These are phyloP conservation scores for Beta vulgaris DNA, from an alignment of 148 eudicot genomes.

Conservation along the genomic window DNA sequence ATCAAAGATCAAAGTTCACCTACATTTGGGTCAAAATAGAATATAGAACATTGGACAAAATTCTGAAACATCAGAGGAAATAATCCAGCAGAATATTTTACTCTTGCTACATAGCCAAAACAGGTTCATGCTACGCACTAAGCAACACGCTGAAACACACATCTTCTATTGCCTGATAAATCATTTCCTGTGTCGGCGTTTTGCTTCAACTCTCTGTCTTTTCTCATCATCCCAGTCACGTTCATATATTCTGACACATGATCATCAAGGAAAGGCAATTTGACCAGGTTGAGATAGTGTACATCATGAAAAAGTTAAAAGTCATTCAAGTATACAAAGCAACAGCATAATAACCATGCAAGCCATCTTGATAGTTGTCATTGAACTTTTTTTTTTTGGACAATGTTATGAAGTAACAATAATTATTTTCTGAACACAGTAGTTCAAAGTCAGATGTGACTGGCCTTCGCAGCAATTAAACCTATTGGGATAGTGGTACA, in stretches of 20 bases:
- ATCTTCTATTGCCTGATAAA: background rate
- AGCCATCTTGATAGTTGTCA: background rate
- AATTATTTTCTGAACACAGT: background rate
- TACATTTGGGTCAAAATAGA: background rate
- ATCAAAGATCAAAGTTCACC: background rate
- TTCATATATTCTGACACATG: constrained; percentile 58
- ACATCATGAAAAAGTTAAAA: background rate
- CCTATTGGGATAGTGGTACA: too few relatives aligned
- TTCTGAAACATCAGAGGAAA: background rate
- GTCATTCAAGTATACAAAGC: background rate
- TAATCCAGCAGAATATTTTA: background rate
- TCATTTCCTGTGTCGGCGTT: constrained; percentile 88
- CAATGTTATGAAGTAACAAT: background rate
- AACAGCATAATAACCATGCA: background rate
- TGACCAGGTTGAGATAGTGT: background rate
- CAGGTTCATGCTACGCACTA: background rate
- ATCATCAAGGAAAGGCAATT: constrained; percentile 44
- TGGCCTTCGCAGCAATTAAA: too few relatives aligned
- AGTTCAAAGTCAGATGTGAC: background rate
- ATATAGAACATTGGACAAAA: constrained; percentile 5
- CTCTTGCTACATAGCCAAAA: background rate
- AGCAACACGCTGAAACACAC: background rate
- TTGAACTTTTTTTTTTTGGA: background rate
- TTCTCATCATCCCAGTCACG: constrained; percentile 99
- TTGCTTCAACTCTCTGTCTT: constrained; percentile 87